Evolutionary conservation across 1,284 basidiomycete species (phyloP).

Genomic region (Sphaerobolus stellatus): DNA sequence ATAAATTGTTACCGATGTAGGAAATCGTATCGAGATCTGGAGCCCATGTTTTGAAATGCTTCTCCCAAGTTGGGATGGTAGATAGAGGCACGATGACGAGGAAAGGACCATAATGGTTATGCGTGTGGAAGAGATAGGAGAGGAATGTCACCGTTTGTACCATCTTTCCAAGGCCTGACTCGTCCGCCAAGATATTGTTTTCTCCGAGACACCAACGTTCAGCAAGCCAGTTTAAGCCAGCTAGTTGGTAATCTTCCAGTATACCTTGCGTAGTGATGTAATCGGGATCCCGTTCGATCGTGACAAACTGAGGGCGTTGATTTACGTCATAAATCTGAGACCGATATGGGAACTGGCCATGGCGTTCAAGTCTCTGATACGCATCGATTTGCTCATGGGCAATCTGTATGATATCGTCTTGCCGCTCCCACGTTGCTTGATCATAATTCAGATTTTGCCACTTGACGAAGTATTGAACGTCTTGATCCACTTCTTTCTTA

Average conservation of each 20-base stretch:
- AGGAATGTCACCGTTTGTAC: conserved; percentile 97
- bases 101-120: conserved; percentile 95
- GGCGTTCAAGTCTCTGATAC: conserved; percentile 76
- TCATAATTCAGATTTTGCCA: conserved; percentile 95
- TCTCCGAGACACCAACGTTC: conserved; percentile 95
- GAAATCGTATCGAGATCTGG: conserved; percentile 97
- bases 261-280: conserved; percentile 84
- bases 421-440: conserved; percentile 94
- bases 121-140: conserved; percentile 92
- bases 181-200: conserved; percentile 97
- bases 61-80: conserved; percentile 98
- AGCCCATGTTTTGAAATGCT: conserved; percentile 93
- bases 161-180: conserved; percentile 99
- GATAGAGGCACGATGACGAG: conserved; percentile 97
- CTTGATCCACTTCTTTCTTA: conserved; percentile 68
- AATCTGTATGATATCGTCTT: conserved; percentile 76
- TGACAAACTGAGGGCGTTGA: conserved; percentile 79
- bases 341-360: conserved; percentile 84
- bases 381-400: conserved; percentile 77
- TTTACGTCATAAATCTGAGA: conserved; percentile 70
- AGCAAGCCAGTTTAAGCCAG: conserved; percentile 96
- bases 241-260: conserved; percentile 98
- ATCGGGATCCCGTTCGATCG: conserved; percentile 88
- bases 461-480: conserved; percentile 94
- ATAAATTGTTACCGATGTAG: conserved; percentile 89